Evolutionary conservation across 257 asterid genomes (phyloP), one percentile per base, ranked within the genome.

Genomic region (Anisodus tanguticus): DNA sequence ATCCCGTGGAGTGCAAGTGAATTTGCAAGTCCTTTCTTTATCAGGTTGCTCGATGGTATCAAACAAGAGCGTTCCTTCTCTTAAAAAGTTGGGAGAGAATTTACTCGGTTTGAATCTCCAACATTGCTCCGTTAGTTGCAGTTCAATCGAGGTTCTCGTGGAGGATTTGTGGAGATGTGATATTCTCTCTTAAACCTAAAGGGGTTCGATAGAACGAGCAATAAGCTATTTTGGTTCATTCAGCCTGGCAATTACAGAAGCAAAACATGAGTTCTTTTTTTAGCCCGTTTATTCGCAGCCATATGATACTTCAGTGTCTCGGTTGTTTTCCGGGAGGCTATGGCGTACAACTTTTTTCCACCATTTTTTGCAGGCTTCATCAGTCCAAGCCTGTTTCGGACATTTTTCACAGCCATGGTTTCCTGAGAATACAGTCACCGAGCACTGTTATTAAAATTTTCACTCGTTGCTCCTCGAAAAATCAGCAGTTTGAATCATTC

Each of bases 11-110:
- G 84, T 86, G 82, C 88, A 86, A 77, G 79, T 0, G 9, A 83
- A 49, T 66, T 78, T 86, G 47, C 88, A 83, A 78, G 64, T 86
- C 70, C 84, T 86, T 60, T 86, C 88, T 6, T 58, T 86, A 58
- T 83, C 88, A 13, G 86, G 88, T 26, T 86, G 88, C 84, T 77
- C 72, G 8, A 83, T 82, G 88, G 68, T 86, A 68, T 82, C 88
- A 13, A 80, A 83, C 81, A 78, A 66, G 53, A 66, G 88, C 41
- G 17, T 83, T 59, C 82, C 62, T 0, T 83, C 22, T 55, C 82
- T 86, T 55, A 22, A 76, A 55, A 83, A 77, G 45, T 60, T 86
- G 31, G 86, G 88, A 9, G 84, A 70, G 78, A 77, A 62, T 35
- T 82, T 86, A 9, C 62, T 86, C 0, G 88, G 88, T 41, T 55